Base-by-base conservation (phyloP, 2,329 filamentous ascomycete species). In the Exophiala oligosperma region DNA sequence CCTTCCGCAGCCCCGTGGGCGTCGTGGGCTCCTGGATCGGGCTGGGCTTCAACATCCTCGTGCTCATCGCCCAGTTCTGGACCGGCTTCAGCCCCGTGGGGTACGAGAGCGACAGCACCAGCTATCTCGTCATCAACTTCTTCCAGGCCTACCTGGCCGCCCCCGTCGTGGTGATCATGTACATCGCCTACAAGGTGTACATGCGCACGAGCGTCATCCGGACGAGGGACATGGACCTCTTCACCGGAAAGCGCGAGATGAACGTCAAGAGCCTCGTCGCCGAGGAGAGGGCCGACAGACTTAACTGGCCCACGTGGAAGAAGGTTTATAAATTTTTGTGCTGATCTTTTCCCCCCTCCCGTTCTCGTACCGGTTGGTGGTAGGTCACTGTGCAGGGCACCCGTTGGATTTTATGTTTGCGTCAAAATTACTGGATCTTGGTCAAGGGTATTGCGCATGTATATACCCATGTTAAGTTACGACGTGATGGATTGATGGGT, bases 181-280 rank as follows among this genome's bases (percentile, higher is more conserved):
- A 90, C 72, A 46, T 90, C 9, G 78, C 73, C 0, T 93, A 96
- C 75, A 96, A 96, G 76, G 14, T 94, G 35, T 88, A 79, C 73
- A 90, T 84, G 70, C 80, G 80, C 56, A 95, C 92, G 1, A 76
- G 79, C 1, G 79, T 91, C 57, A 81, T 96, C 44, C 79, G 81
- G 17, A 75, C 82, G 35, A 78, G 81, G 51, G 88, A 95, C 62
- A 95, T 97, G 86, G 92, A 97, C 73, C 76, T 97, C 62, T 84
- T 88, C 59, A 96, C 92, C 0, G 93, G 93, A 2, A 85, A 92
- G 28, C 81, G 92, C 26, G 91, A 96, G 69, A 83, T 97, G 57
- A 92, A 96, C 71, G 76, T 97, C 46, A 84, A 86, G 28, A 84
- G 89, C 59, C 76, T 97, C 50, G 79, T 95, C 50, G 86, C 87